phyloP scores from a whole-genome alignment of 2,329 filamentous ascomycete species.

The Acephala macrosclerotiorum region DNA sequence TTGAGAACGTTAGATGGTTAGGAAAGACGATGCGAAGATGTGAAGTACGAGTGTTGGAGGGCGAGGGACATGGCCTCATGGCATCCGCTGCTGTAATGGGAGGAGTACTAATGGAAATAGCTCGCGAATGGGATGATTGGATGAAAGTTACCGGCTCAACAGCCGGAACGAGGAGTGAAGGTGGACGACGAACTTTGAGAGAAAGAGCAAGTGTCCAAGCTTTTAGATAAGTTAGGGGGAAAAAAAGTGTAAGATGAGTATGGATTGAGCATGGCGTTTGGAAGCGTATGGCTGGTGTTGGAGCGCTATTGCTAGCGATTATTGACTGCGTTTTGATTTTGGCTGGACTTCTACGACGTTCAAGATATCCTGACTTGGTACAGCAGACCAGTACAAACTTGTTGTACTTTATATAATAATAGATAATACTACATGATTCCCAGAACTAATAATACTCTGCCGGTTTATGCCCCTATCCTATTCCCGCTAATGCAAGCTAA shows the following conservation, averaged over 20 bases:
- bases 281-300: constrained; percentile 10
- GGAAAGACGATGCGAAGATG: constrained; percentile 93
- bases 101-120: constrained; percentile 91
- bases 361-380: constrained; percentile 7
- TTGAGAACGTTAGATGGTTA: constrained; percentile 95
- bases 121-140: constrained; percentile 93
- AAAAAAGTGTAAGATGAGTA: constrained; percentile 11
- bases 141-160: constrained; percentile 62
- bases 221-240: constrained; percentile 34
- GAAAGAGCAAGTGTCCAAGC: constrained; percentile 43
- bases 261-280: constrained; percentile 15
- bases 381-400: constrained; percentile 8
- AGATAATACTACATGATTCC: constrained; percentile 16
- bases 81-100: constrained; percentile 94
- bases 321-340: constrained; percentile 5
- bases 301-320: constrained; percentile 6
- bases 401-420: constrained; percentile 24
- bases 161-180: constrained; percentile 36
- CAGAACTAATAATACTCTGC: too few species aligned
- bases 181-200: constrained; percentile 36
- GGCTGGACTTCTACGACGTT: constrained; percentile 13
- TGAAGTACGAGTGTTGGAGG: constrained; percentile 88
- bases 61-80: constrained; percentile 95
- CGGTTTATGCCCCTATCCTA: constrained; percentile 3
- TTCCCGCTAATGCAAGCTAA: too few species aligned